phyloP scores from a whole-genome alignment of 768 basidiomycete species.

The Galerina marginata region DNA sequence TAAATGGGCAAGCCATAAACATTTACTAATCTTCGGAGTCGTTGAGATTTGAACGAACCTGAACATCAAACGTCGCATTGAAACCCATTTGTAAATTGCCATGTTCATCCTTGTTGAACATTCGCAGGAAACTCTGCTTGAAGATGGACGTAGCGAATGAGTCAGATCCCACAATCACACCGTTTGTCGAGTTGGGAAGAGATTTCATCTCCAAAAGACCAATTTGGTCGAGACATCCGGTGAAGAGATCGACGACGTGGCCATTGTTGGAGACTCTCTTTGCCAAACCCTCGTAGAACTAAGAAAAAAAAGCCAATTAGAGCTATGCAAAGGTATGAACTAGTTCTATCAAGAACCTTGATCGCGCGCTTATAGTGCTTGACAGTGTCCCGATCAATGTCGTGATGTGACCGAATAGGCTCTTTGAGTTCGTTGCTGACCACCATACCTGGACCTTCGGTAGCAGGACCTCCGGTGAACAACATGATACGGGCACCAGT shows the following conservation, averaged over 20 bases:
- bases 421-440: conserved; percentile 96
- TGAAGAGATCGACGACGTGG: conserved; percentile 93
- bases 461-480: conserved; percentile 93
- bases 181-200: conserved; percentile 93
- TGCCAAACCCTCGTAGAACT: conserved; percentile 97
- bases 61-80: conserved; percentile 98
- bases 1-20: too few species aligned
- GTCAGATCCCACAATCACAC: conserved; percentile 94
- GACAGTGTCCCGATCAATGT: conserved; percentile 94
- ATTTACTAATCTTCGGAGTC: background rate
- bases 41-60: conserved; percentile 52
- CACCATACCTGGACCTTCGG: conserved; percentile 97
- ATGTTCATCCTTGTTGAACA: conserved; percentile 92
- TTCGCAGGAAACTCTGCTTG: conserved; percentile 95
- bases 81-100: conserved; percentile 97
- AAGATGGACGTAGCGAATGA: conserved; percentile 98
- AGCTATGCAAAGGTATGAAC: conserved; percentile 2
- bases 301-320: conserved; percentile 7
- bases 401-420: conserved; percentile 97
- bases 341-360: conserved; percentile 63
- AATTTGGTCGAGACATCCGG: conserved; percentile 97
- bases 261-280: conserved; percentile 94
- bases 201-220: conserved; percentile 98
- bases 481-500: conserved; percentile 97
- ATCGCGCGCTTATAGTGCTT: conserved; percentile 97